phyloP scores from a whole-genome alignment of 768 basidiomycete species.

The Paxillus involutus region DNA sequence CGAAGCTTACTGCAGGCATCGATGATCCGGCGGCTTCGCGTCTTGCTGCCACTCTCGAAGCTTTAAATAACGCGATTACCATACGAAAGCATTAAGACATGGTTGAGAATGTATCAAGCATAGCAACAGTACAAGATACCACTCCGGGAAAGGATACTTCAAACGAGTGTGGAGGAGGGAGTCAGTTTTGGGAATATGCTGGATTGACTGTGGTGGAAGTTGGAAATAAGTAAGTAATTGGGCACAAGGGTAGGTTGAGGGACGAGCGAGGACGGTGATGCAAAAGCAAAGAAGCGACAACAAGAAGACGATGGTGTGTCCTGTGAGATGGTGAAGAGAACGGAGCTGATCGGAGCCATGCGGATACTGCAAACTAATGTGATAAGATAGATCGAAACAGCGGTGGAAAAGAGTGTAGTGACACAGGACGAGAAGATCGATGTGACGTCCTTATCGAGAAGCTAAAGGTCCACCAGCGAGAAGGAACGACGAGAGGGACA shows the following conservation, averaged over 20 bases:
- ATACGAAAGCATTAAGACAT: conserved; percentile 38
- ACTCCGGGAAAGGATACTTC: conserved; percentile 24
- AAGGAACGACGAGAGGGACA: not conserved
- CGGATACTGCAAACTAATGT: conserved; percentile 22
- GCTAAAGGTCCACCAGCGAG: not conserved
- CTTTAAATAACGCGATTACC: conserved; percentile 32
- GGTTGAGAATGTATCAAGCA: conserved; percentile 34
- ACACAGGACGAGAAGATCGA: conserved; percentile 19
- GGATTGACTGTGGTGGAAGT: conserved; percentile 18
- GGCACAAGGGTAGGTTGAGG: conserved; percentile 13
- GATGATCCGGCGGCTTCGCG: conserved; percentile 2
- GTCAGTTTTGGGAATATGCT: conserved; percentile 26
- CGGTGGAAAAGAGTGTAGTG: conserved; percentile 12
- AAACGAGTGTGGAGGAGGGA: conserved; percentile 30
- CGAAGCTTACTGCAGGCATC: conserved; percentile 4
- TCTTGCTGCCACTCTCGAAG: conserved; percentile 3
- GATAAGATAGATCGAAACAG: conserved; percentile 27
- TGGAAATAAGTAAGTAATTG: conserved; percentile 8
- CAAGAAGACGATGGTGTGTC: conserved; percentile 14
- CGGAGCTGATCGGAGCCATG: conserved; percentile 21
- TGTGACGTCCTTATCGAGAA: conserved; percentile 15
- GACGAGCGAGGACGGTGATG: conserved; percentile 24
- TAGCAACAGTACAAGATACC: conserved; percentile 33
- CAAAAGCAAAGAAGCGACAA: conserved; percentile 24
- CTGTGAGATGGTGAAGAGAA: conserved; percentile 10